Base-by-base conservation (phyloP, 2,329 filamentous ascomycete genomes). In the Nigrograna mackinnonii region DNA sequence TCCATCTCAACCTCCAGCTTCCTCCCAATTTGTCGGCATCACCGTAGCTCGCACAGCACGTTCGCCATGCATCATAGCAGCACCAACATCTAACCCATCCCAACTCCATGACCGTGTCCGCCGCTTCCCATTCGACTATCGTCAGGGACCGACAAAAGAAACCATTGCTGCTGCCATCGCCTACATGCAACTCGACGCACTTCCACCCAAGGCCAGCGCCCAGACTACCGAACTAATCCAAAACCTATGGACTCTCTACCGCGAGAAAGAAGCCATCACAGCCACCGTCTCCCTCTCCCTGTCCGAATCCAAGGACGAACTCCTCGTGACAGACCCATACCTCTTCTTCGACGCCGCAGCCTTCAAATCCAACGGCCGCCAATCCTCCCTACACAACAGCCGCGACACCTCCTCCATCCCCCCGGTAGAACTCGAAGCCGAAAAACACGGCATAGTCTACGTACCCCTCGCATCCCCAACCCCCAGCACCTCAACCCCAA, bases 361-460 rank as follows among this genome's bases (percentile, higher is more conserved):
- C 1, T 84, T 80, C 66, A 77, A 78, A 41, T 85, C 79, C 56
- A 74, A 75, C 2, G 75, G 76, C n/a, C 78, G 85, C 1, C 84
- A 88, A 46, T 65, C 71, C 30, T 79, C 81, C 35, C 71, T 88
- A 20, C 84, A 86, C 54, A 64, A 67, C 5, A 68, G 85, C 11
- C 75, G 84, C 18, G 76, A 82, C 46, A 67, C 68, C 19, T 62
- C 72, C 4, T 58, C 69, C 4, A 77, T 84, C 56, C 76, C 82
- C 7, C 66, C 75, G 0, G 75, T 76, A 36, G 84, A 86, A 55
- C 68, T 81, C 3, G 79, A 83, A 52, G 85, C 82, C 2, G 84
- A 86, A 60, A 76, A 79, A 44, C 74, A 84, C 44, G 89, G 89
- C 3, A 90, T 95, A 54, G 87, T 94, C 1, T 95, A 91, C 64